Base-by-base conservation (phyloP, 2,329 filamentous ascomycete species). In the Nectriaceae sp. region DNA sequence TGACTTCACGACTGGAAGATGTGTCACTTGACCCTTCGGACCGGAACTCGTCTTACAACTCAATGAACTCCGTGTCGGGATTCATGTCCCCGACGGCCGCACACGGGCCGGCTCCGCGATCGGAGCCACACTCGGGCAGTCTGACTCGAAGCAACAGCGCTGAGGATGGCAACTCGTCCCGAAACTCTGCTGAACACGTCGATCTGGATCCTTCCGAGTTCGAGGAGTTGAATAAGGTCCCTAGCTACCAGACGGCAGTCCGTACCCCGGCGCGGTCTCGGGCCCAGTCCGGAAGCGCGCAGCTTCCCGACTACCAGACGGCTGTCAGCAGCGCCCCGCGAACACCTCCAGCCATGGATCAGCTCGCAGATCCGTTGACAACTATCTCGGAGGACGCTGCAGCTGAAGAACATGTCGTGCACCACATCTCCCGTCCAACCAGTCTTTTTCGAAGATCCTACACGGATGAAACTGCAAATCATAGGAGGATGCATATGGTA, bases 161-260 rank as follows among this genome's bases (percentile, higher is more conserved):
- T 50, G 79, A 80, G 43, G 70, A 75, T 10, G 79, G 80, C 44
- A 70, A 75, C 10, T 80, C 79, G 15, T 77, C 77, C 4, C 72
- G 77, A 47, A 75, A 77, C 53, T 83, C 81, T 6, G 76, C 78
- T 4, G 78, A 84, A 56, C 79, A 84, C 53, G 60, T 77, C 41
- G 79, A 85, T 50, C 75, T 76, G 40, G 74, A 80, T 24, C 80
- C 85, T 49, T 71, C 76, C 16, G 83, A 88, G 53, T 70, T 89
- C 56, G 78, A 80, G 40, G 80, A 84, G 54, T 71, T 91, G 36
- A 87, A 78, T 65, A 87, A 87, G 55, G 88, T 92, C 2, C 88
- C 88, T 1, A 91, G 88, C 47, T 92, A 92, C 65, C 79, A 80
- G 15, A 91, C 88, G 1, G 88, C 88, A 0, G 82, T 90, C 21